Evolutionary conservation across 2,329 filamentous ascomycete species (phyloP), one percentile per base, ranked within the genome.

Genomic region (Calonectria honghensis): DNA sequence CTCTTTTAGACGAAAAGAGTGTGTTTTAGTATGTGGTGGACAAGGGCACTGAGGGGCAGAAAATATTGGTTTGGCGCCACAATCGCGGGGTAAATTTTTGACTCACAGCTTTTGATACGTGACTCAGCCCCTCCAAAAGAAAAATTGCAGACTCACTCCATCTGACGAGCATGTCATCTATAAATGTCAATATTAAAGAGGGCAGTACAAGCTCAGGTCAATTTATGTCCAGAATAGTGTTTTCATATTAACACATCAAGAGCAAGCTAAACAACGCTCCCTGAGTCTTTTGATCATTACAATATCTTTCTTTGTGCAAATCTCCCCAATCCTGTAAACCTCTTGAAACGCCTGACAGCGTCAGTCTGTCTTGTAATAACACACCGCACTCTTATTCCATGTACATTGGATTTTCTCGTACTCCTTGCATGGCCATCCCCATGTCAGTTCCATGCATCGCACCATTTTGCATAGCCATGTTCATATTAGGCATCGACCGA

Each of bases 401-500:
- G 79, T 89, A 91, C 87, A 91, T 89, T 50, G 86, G 83, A 70
- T 90, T 89, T 51, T 85, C 84, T 61, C 86, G 85, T 45, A 88
- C 85, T 39, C 86, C 85, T 72, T 88, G 86, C 82, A 89, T 88
- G 14, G 85, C 83, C 80, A 89, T 84, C 73, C 83, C 81, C 81
- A 89, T 86, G 54, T 89, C 88, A 18, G 82, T 83, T 54, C 83
- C 84, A 73, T 87, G 87, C 80, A 86, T 80, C n/a, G 80, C 78
- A 74, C 80, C 84, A 13, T 81, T 82, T 70, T 85, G 86, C 82
- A 88, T 85, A 1, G 84, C 81, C 75, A 86, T 83, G 70, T 85
- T 86, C 83, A 88, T 86, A 79, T 86, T 87, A 20, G 88, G 85
- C 84, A 89, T 87, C 4, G 87, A 85, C 24, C 87, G 85, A 52